These are phyloP conservation scores for Zygosaccharomyces bisporus DNA, from an alignment of 805 yeast genomes.

Conservation along the genomic window DNA sequence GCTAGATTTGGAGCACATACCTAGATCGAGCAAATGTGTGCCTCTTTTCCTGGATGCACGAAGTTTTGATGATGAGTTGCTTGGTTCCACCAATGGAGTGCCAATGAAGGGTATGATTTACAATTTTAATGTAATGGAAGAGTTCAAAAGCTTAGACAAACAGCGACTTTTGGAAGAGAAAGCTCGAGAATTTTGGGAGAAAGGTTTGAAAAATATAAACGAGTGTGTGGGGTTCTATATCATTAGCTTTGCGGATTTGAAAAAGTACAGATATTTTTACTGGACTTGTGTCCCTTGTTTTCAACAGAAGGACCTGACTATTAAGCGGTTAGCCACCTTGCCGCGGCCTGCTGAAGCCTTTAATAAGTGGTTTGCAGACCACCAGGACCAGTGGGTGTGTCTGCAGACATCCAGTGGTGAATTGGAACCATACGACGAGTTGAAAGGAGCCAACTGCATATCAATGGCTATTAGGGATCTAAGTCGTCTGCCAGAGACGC, in stretches of 20 bases:
- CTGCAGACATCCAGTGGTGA: slow-evolving; percentile 20
- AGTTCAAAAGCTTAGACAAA: slow-evolving; percentile 71
- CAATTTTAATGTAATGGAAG: slow-evolving; percentile 82
- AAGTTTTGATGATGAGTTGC: slow-evolving; percentile 33
- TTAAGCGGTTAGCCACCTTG: slow-evolving; percentile 7
- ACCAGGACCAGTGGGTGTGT: slow-evolving; percentile 31
- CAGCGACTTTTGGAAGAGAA: slow-evolving; percentile 46
- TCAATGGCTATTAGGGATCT: slow-evolving; percentile 42
- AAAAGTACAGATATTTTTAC: slow-evolving; percentile 80
- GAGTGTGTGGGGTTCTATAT: slow-evolving; percentile 40
- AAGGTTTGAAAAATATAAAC: slow-evolving; percentile 33
- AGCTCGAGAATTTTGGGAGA: slow-evolving; percentile 32
- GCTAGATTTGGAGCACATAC: slow-evolving; percentile 21
- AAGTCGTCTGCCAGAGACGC: slow-evolving; percentile 35
- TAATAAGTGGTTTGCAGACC: slow-evolving; percentile 20
- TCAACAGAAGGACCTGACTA: slow-evolving; percentile 22
- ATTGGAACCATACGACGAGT: slow-evolving; percentile 20
- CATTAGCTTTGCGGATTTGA: slow-evolving; percentile 80
- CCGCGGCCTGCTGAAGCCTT: slow-evolving; percentile 2
- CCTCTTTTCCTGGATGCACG: slow-evolving; percentile 29
- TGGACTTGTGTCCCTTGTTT: slow-evolving; percentile 84
- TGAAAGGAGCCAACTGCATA: slow-evolving; percentile 9
- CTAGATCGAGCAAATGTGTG: slow-evolving; percentile 17
- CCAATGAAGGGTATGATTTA: slow-evolving; percentile 39
- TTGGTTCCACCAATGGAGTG: slow-evolving; percentile 7